These are phyloP conservation scores for Fusarium camptoceras DNA, from an alignment of 2,329 filamentous ascomycete species.

Conservation along the genomic window DNA sequence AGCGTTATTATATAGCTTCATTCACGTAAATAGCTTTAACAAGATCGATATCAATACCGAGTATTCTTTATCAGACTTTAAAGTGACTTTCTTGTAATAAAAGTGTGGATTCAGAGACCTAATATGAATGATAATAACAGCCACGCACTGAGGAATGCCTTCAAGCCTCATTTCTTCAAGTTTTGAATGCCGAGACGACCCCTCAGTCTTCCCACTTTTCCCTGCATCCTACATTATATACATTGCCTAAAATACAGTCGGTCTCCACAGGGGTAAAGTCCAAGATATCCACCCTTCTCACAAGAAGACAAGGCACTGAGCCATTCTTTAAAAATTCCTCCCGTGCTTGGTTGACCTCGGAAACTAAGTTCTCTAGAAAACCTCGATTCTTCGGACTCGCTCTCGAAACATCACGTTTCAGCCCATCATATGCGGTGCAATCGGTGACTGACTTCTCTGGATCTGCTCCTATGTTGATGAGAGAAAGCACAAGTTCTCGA, in stretches of 20 bases:
- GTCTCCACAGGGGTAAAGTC: background rate
- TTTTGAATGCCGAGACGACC: too few species aligned
- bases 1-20: accelerated
- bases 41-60: too few species aligned
- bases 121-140: too few species aligned
- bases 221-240: too few species aligned
- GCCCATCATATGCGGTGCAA: background rate
- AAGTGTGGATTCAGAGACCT: too few species aligned
- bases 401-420: background rate
- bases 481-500: background rate
- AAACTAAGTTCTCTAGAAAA: background rate
- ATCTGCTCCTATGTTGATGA: background rate
- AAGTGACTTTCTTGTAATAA: too few species aligned
- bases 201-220: too few species aligned
- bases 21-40: background rate
- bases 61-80: too few species aligned
- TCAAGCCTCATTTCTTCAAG: too few species aligned
- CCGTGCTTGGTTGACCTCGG: background rate
- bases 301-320: background rate
- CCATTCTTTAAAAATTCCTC: background rate
- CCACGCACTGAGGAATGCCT: too few species aligned
- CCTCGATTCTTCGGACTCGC: background rate
- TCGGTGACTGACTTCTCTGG: background rate
- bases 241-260: too few species aligned
- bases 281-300: background rate